Base-by-base conservation (phyloP, 345 rosid genomes). In the Iberis pinnata region DNA sequence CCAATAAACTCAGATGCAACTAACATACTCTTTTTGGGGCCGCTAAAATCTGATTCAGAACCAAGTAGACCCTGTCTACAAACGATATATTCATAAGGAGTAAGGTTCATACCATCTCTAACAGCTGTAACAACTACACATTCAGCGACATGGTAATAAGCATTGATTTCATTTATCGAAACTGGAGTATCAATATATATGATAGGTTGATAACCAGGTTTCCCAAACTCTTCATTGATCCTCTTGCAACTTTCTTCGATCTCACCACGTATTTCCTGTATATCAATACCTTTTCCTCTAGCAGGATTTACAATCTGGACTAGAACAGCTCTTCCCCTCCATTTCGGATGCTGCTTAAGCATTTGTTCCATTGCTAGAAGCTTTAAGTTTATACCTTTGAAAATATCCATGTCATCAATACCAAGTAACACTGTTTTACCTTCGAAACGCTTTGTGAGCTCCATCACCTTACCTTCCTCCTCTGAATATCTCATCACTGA, bases 71-170 rank as follows among this genome's bases (percentile, higher is more conserved):
- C 73, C 19, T 69, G 73, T 52, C 73, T 63, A 58, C 73, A 62
- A 6, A 69, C 69, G 8, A 69, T 69, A 45, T 69, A 69, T 18
- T 69, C 73, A 53, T 69, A 69, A 48, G 73, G 73, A 13, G 69
- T 69, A 57, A 69, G 73, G 47, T 69, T 69, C 73, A 69, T 69
- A 57, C 73, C 73, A 52, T 69, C 73, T 58, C 73, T 69, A 42
- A 69, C 73, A 12, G 73, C 73, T 31, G 73, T 69, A 18, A 69
- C 73, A 9, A 63, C 73, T 20, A 69, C 69, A 47, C 73, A 69
- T 42, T 69, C 73, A 46, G 73, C 73, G 7, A 69, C 42, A 31
- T 63, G 68, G 57, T 69, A 69, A 63, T 63, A 69, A 32, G 73
- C 73, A 45, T 45, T 57, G 19, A 57, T 50, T 58, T 63, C 73